These are phyloP conservation scores for Cryptococcus jaspeensis DNA, from an alignment of 1,284 basidiomycete species.

Conservation along the genomic window DNA sequence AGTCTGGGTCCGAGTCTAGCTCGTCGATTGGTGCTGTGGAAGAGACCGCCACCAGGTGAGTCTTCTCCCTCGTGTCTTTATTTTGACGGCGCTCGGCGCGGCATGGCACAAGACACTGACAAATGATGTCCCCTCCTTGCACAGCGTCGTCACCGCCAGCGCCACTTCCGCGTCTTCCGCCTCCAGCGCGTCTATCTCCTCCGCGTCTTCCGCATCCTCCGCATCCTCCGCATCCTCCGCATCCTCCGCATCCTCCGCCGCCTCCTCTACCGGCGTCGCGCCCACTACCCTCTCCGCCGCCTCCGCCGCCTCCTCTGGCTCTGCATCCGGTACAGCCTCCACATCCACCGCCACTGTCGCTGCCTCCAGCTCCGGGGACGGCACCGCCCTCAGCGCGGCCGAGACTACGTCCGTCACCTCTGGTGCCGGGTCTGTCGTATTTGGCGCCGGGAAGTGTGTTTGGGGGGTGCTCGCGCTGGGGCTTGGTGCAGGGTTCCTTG, in stretches of 20 bases:
- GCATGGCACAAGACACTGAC: no score
- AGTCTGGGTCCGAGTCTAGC: neutral
- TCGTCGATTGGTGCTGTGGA: neutral
- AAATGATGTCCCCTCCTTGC: no score
- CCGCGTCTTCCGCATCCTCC: neutral
- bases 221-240: slow-evolving; percentile 21
- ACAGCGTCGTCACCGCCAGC: no score
- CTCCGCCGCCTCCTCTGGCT: neutral
- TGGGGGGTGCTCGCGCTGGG: neutral
- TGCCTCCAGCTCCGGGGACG: neutral
- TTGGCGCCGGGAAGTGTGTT: neutral
- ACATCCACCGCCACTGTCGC: neutral
- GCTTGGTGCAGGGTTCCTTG: neutral
- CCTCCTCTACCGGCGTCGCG: neutral
- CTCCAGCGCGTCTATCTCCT: neutral
- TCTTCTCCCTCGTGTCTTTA: no score
- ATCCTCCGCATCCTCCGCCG: slow-evolving; percentile 13
- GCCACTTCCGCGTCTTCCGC: neutral
- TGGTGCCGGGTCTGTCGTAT: neutral
- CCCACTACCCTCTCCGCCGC: neutral
- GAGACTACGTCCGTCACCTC: neutral
- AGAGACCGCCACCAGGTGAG: neutral
- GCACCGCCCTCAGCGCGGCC: no score
- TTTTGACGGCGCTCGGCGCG: no score
- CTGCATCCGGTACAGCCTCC: neutral